Conservation (phyloP, 2,329 filamentous ascomycete species). For the Fusarium nelsonii region DNA sequence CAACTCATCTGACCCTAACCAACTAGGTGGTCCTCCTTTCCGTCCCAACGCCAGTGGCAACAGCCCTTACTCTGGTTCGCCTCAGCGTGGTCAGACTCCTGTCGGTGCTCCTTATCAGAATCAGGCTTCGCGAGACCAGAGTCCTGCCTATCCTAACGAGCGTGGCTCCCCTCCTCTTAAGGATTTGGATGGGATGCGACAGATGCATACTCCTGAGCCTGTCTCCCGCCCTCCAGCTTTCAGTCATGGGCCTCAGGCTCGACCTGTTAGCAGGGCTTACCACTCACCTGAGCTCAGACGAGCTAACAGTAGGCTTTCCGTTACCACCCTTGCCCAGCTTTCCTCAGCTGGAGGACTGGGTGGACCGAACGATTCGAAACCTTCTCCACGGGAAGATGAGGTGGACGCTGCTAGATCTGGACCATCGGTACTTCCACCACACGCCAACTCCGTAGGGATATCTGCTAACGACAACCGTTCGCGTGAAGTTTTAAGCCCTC, state of each 20-base stretch:
- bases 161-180: conserved; percentile 57
- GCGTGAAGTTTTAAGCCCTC: conserved; percentile 64
- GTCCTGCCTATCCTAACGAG: conserved; percentile 70
- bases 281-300: conserved; percentile 82
- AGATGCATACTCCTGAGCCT: conserved; percentile 76
- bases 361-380: conserved; percentile 54
- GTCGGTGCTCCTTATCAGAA: conserved; percentile 58
- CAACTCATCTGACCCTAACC: conserved; percentile 62
- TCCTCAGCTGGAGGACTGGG: conserved; percentile 73
- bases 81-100: conserved; percentile 54
- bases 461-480: conserved; percentile 67
- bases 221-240: conserved; percentile 85
- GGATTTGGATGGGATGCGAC: conserved; percentile 66
- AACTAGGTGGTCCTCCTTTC: conserved; percentile 44
- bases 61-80: conserved; percentile 50
- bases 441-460: conserved; percentile 63
- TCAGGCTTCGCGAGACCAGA: conserved; percentile 63
- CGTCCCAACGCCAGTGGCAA: conserved; percentile 44
- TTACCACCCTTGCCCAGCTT: conserved; percentile 83
- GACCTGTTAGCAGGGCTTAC: conserved; percentile 75
- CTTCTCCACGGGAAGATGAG: conserved; percentile 49
- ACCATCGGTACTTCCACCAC: conserved; percentile 64
- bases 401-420: conserved; percentile 54
- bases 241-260: conserved; percentile 77
- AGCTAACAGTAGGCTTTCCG: conserved; percentile 86